Evolutionary conservation across 2,329 filamentous ascomycete genomes (phyloP).

Genomic region (Fusarium illudens): DNA sequence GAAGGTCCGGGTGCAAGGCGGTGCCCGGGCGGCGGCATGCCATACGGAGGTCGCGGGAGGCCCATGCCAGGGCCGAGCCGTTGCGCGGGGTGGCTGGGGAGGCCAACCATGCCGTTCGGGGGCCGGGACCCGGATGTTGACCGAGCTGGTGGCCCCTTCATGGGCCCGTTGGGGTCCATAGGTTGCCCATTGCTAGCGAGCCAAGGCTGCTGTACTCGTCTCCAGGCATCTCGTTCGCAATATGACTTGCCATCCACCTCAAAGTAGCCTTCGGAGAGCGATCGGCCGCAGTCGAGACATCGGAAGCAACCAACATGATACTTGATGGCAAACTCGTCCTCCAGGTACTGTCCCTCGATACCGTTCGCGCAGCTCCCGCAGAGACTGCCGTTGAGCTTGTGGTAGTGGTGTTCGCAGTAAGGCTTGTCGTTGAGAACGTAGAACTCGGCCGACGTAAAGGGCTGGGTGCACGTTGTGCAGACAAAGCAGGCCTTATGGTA

Average conservation of each 20-base stretch:
- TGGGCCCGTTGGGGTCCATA: constrained; percentile 16
- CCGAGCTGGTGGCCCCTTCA: constrained; percentile 27
- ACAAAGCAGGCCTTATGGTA: constrained; percentile 97
- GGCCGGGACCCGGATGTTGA: constrained; percentile 34
- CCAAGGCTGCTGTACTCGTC: constrained; percentile 53
- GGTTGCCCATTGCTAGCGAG: constrained; percentile 4
- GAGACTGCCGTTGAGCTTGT: constrained; percentile 86
- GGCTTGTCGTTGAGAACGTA: constrained; percentile 90
- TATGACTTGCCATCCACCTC: constrained; percentile 83
- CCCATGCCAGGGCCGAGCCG: constrained; percentile 31
- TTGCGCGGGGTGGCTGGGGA: constrained; percentile 40
- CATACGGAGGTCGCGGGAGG: constrained; percentile 39
- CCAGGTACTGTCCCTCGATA: constrained; percentile 93
- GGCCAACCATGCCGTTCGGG: constrained; percentile 39
- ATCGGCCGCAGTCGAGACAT: constrained; percentile 78
- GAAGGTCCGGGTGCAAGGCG: constrained; percentile 46
- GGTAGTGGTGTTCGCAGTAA: constrained; percentile 93
- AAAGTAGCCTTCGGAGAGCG: constrained; percentile 86
- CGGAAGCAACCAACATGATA: constrained; percentile 89
- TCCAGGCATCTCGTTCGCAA: constrained; percentile 86
- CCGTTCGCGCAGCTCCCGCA: constrained; percentile 82
- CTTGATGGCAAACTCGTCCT: constrained; percentile 80
- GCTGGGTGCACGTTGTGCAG: constrained; percentile 81
- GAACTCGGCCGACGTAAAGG: constrained; percentile 88
- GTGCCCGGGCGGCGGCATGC: constrained; percentile 35